These are phyloP conservation scores for Acer saccharum DNA, from an alignment of 345 rosid species.

Conservation along the genomic window DNA sequence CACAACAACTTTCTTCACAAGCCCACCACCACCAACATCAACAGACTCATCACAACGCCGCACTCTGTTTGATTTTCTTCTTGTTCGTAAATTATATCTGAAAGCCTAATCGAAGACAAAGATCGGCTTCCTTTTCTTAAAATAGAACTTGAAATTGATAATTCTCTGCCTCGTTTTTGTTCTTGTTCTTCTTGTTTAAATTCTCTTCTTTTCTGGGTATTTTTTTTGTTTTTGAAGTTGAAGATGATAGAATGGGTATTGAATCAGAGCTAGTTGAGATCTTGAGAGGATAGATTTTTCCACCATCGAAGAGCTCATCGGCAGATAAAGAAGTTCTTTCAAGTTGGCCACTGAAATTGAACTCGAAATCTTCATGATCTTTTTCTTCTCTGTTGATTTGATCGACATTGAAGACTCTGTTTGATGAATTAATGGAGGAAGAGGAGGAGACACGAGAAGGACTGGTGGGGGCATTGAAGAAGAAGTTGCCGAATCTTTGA, in stretches of 20 bases:
- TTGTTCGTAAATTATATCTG: slow-evolving; percentile 54
- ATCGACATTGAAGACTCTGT: slow-evolving; percentile 15
- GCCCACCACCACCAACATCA: too few species aligned
- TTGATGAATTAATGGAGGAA: slow-evolving; percentile 7
- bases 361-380: slow-evolving; percentile 63
- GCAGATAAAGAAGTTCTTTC: slow-evolving; percentile 72
- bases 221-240: slow-evolving; percentile 30
- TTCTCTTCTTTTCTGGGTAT: slow-evolving; percentile 35
- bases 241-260: slow-evolving; percentile 36
- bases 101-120: slow-evolving; percentile 69
- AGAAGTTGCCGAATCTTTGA: slow-evolving; percentile 62
- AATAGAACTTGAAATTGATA: too few species aligned
- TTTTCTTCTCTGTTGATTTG: slow-evolving; percentile 17
- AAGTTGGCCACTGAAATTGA: slow-evolving; percentile 75
- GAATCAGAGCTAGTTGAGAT: slow-evolving; percentile 44
- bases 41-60: too few species aligned
- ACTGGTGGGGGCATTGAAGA: slow-evolving; percentile 68
- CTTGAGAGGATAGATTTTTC: slow-evolving; percentile 75
- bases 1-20: too few species aligned
- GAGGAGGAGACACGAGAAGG: slow-evolving; percentile 47
- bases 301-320: slow-evolving; percentile 86
- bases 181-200: slow-evolving; percentile 22
- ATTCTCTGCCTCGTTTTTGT: slow-evolving; percentile 29
- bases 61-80: slow-evolving; percentile 41
- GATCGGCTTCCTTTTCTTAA: slow-evolving; percentile 73